Evolutionary conservation across 2,329 filamentous ascomycete species (phyloP), one percentile per base, ranked within the genome.

Genomic region (Fusarium dlaminii): DNA sequence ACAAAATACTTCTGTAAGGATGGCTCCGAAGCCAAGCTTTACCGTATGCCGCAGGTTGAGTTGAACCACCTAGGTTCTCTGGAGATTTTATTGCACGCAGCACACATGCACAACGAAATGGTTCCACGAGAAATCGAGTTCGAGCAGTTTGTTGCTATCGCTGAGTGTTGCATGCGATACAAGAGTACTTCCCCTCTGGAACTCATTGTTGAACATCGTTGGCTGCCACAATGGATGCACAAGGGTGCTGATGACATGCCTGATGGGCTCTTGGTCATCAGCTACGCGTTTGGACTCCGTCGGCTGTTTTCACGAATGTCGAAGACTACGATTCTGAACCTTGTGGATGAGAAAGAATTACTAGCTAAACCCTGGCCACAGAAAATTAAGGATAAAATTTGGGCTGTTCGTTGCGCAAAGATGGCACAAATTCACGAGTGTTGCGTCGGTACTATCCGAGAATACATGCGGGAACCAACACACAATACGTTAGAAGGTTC

Each of bases 11-110:
- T 80, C 20, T 86, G 82, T 69, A 79, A 81, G 37, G 85, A 88
- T 58, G 85, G 85, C 1, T 81, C 81, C 12, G 83, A 85, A 69
- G 84, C 84, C 4, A 84, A 80, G 70, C 73, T 89, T 3, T 89
- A 87, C 68, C 84, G 85, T 17, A 89, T 89, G 87, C 86, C 87
- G 5, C 87, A 89, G 72, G 76, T 82, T 34, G 87, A 89, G 70
- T 68, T 82, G 11, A 87, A 88, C 59, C 79, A 75, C 5, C 63
- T 84, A 5, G 75, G 80, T 6, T 81, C 84, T 1, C 76, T 89
- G 17, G 84, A 86, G 66, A 85, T 85, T 4, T 70, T 89, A 2
- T 79, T 89, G 6, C 83, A 88, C 63, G 88, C 87, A 5, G 87
- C 87, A 2, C 87, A 89, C 70, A 83, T 86, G 81, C 87, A 87